Conservation (phyloP, 345 rosid genomes). For the Leavenworthia alabamica region DNA sequence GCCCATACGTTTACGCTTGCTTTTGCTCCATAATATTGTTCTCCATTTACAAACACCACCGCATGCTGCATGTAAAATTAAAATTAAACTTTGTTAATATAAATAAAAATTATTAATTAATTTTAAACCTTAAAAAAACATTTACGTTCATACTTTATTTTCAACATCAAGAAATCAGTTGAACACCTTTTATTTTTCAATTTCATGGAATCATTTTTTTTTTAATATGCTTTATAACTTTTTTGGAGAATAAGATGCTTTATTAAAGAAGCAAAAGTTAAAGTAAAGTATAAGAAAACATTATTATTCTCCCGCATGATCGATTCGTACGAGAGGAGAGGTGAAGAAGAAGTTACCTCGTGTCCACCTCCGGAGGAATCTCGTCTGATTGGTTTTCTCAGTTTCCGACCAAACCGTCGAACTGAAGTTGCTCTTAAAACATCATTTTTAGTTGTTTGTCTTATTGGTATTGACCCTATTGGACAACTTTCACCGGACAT, state of each 20-base stretch:
- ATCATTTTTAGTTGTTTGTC: conserved; percentile 69
- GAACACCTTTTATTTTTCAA: neutral
- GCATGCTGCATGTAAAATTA: conserved; percentile 66
- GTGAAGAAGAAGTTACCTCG: conserved; percentile 53
- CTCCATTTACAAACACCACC: conserved; percentile 84
- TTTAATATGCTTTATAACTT: conserved; percentile 1
- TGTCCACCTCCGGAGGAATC: conserved; percentile 85
- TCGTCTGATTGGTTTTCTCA: conserved; percentile 69
- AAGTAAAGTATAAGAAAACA: conserved; percentile 10
- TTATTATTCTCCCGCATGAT: conserved; percentile 16
- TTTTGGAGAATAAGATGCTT: conserved; percentile 21
- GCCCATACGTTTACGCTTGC: conserved; percentile 93
- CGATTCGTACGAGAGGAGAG: conserved; percentile 17
- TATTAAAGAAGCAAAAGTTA: conserved; percentile 25
- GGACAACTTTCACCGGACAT: conserved; percentile 78
- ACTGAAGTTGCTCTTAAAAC: conserved; percentile 64
- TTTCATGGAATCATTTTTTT: conserved; percentile 18
- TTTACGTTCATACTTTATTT: neutral
- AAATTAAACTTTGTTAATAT: neutral
- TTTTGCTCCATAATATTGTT: conserved; percentile 87
- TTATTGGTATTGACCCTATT: conserved; percentile 73
- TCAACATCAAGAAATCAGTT: conserved; percentile 13
- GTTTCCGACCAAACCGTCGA: conserved; percentile 65
- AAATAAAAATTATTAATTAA: neutral
- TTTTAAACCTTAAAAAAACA: neutral